Evolutionary conservation across 495 filamentous ascomycete genomes (phyloP).

Genomic region (Staphylotrichum longicolle): DNA sequence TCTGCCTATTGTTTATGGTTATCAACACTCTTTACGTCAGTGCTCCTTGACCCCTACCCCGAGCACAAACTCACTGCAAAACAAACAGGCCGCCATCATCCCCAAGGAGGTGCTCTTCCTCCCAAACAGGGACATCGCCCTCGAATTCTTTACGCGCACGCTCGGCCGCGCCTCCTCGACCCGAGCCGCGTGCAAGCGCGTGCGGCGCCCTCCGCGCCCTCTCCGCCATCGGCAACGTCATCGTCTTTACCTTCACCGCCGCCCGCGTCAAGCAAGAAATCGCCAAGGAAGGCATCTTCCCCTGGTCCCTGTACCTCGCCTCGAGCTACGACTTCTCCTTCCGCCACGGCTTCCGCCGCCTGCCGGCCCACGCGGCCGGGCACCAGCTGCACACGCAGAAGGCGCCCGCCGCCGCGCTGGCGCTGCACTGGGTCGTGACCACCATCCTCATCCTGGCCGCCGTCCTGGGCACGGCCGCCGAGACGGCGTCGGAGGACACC

Average conservation of each 20-base stretch:
- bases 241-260: conserved; percentile 28
- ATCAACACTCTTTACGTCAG: conserved; percentile 20
- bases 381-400: conserved; percentile 18
- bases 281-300: conserved; percentile 25
- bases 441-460: conserved; percentile 22
- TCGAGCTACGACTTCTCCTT: conserved; percentile 24
- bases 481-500: not conserved
- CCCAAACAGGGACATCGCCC: conserved; percentile 16
- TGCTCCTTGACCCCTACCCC: not conserved
- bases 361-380: conserved; percentile 13
- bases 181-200: conserved; percentile 32
- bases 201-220: conserved; percentile 17
- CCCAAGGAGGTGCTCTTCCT: conserved; percentile 21
- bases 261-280: conserved; percentile 26
- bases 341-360: conserved; percentile 23
- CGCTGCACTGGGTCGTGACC: conserved; percentile 25
- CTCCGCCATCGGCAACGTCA: conserved; percentile 26
- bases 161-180: conserved; percentile 11
- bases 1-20: conserved; percentile 15
- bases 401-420: conserved; percentile 24
- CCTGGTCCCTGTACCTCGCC: conserved; percentile 22
- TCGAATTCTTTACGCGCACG: conserved; percentile 25
- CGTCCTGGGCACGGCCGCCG: conserved; percentile 11
- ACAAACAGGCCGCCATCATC: conserved; percentile 21
- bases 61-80: conserved; percentile 2